Conservation (phyloP, 805 yeast genomes). For the Suhomyces pyralidae region DNA sequence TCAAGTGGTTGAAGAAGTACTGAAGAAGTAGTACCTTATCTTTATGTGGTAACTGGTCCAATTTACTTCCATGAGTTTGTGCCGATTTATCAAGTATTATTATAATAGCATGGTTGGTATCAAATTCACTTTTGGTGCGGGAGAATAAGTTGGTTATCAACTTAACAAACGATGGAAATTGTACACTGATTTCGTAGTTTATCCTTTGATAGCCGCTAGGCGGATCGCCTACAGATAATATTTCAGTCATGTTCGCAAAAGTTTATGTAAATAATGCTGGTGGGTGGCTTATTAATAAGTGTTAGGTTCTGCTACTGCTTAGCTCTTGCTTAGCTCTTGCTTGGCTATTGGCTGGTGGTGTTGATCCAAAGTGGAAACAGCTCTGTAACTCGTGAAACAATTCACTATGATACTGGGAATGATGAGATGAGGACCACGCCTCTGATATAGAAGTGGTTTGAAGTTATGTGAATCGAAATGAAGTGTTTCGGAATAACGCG, state of each 20-base stretch:
- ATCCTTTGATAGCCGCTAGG: background rate
- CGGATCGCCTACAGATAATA: slow-evolving; percentile 8
- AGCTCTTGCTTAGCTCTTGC: background rate
- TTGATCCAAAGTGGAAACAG: background rate
- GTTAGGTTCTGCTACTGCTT: background rate
- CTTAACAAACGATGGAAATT: slow-evolving; percentile 10
- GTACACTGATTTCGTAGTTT: background rate
- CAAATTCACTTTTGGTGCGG: slow-evolving; percentile 33
- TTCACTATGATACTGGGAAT: background rate
- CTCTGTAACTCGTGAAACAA: background rate
- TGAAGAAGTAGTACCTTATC: slow-evolving; percentile 31
- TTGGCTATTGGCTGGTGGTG: background rate
- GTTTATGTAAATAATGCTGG: background rate
- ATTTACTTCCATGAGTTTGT: background rate
- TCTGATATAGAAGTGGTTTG: background rate
- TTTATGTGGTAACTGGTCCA: slow-evolving; percentile 24
- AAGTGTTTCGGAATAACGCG: background rate
- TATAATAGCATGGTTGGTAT: slow-evolving; percentile 30
- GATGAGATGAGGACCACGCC: background rate
- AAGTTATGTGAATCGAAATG: background rate
- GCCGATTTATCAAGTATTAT: slow-evolving; percentile 17
- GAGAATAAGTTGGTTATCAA: slow-evolving; percentile 25
- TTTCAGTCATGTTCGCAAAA: slow-evolving; percentile 16
- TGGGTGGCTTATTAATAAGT: background rate
- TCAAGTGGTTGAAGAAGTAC: slow-evolving; percentile 38